Base-by-base conservation (phyloP, 305 asterid species). In the Caryopteris hybrid region DNA sequence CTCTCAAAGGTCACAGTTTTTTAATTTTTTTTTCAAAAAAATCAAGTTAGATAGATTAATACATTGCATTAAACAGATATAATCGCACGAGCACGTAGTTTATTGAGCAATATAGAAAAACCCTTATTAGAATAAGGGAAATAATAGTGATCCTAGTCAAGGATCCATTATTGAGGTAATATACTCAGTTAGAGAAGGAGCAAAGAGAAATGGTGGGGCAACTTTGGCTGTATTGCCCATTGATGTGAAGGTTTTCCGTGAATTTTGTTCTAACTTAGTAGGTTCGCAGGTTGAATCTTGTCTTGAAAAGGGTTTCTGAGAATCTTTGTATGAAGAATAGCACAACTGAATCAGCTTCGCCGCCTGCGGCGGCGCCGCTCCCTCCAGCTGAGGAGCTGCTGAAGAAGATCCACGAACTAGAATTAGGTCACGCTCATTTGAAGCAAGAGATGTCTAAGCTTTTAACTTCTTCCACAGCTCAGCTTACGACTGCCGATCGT, bases 361-460 rank as follows among this genome's bases (percentile, higher is more conserved):
- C 74, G 12, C 39, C 73, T 1, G 55, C 71, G 53, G 56, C 29
- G 47, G 50, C 29, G 48, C 12, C 55, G 45, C 2, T 54, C 41
- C 85, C 95, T 9, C 89, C 93, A 57, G 78, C 91, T 17, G 96
- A 94, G 86, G 95, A 84, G 79, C 82, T 91, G 46, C 72, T 87
- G 75, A 87, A 86, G 91, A 94, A 91, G 89, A 94, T 94, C 56
- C 84, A 80, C 14, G 96, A 94, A 53, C 76, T 94, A 16, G 97
- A 94, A 75, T 72, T 80, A 55, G 91, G 96, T 4, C 99, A 91
- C 74, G 92, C 88, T 2, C 89, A 78, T 73, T 81, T 94, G 84
- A 83, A 89, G 81, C 80, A 81, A 21, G 99, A 89, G 85, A 91
- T 94, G 88, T 83, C 88, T 23, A 84, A 79, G 76, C 86, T 89